Conservation (phyloP, 352 stramenopile genomes). For the Nothophytophthora sp. region DNA sequence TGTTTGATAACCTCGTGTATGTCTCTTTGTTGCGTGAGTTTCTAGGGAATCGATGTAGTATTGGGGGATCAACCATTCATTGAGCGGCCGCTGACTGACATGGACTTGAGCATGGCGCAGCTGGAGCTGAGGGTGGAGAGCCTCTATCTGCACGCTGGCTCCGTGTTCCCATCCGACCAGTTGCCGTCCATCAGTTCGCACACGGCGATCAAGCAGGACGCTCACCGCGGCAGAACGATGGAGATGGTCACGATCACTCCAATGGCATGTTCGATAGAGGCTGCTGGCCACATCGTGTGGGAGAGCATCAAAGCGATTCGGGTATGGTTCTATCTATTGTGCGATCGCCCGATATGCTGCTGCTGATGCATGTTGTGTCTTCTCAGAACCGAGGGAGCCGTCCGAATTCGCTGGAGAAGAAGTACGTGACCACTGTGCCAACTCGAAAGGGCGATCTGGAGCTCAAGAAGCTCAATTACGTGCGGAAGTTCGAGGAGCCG, state of each 20-base stretch:
- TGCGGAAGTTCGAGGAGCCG: slow-evolving; percentile 22
- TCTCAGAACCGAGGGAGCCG: slow-evolving; percentile 1
- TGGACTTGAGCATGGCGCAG: slow-evolving; percentile 7
- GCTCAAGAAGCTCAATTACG: slow-evolving; percentile 28
- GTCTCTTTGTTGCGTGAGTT: no score
- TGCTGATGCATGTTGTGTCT: slow-evolving; percentile 1
- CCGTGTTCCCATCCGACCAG: slow-evolving; percentile 5
- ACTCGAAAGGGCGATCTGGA: slow-evolving; percentile 14
- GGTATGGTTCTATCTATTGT: background rate
- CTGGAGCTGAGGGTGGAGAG: slow-evolving; percentile 12
- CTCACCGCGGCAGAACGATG: slow-evolving; percentile 9
- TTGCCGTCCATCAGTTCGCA: slow-evolving; percentile 3
- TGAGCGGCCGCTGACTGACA: slow-evolving; percentile 5
- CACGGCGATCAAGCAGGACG: slow-evolving; percentile 7
- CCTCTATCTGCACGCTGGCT: slow-evolving; percentile 23
- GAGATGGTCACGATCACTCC: slow-evolving; percentile 25
- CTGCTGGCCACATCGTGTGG: slow-evolving; percentile 17
- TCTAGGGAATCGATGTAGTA: no score
- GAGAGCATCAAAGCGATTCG: slow-evolving; percentile 8
- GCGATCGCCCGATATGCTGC: background rate
- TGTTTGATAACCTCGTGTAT: no score
- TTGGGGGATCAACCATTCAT: no score
- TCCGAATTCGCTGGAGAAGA: slow-evolving; percentile 20
- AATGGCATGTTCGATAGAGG: slow-evolving; percentile 16
- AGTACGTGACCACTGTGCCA: slow-evolving; percentile 17